Conservation (phyloP, 768 basidiomycete genomes). For the Podaxis sp. region DNA sequence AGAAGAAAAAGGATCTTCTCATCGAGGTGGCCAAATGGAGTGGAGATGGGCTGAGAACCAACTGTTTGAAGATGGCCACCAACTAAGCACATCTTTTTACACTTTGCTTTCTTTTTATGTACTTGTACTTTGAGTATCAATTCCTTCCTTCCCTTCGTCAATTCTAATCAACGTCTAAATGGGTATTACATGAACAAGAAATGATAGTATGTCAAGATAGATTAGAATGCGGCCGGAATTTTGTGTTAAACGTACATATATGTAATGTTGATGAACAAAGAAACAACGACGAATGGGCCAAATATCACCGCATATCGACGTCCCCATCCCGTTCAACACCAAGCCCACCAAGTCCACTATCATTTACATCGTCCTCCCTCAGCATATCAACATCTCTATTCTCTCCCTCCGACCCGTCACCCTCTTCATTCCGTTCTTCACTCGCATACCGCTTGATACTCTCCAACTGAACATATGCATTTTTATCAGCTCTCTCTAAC, state of each 20-base stretch:
- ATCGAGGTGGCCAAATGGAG: slow-evolving; percentile 82
- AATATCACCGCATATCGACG: neutral
- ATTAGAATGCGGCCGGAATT: neutral
- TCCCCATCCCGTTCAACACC: neutral
- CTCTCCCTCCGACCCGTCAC: slow-evolving; percentile 11
- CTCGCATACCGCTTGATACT: slow-evolving; percentile 29
- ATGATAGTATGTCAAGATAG: neutral
- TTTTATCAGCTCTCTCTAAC: slow-evolving; percentile 57
- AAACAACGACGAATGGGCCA: neutral
- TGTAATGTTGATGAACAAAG: neutral
- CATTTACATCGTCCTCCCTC: slow-evolving; percentile 13
- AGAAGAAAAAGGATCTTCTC: slow-evolving; percentile 73
- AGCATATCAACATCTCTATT: slow-evolving; percentile 18
- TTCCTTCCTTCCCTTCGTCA: neutral
- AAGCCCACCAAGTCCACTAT: neutral
- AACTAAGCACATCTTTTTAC: slow-evolving; percentile 25
- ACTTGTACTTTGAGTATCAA: neutral
- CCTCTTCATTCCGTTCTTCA: slow-evolving; percentile 22
- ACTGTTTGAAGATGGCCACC: slow-evolving; percentile 76
- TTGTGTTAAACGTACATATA: neutral
- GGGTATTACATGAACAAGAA: neutral
- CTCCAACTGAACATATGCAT: slow-evolving; percentile 40
- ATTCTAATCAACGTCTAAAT: neutral
- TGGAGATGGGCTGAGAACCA: slow-evolving; percentile 74
- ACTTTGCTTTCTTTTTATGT: neutral